Evolutionary conservation across 73 alveolate genomes (phyloP).

Genomic region (Paramecium primaurelia): DNA sequence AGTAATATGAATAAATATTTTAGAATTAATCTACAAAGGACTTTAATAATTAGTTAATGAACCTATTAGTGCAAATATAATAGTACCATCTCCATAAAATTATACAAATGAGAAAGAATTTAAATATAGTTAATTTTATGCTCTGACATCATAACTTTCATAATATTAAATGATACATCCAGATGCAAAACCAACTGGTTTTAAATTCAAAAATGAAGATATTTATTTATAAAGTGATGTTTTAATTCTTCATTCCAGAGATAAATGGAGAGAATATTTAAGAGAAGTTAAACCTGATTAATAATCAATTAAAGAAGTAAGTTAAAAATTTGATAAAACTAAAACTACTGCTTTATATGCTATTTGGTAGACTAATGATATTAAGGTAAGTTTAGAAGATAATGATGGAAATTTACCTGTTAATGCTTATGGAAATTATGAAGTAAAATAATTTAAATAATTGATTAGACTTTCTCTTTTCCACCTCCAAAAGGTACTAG

Average conservation of each 20-base stretch:
- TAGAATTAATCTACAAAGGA: slow-evolving; percentile 16
- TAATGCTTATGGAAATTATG: slow-evolving; percentile 36
- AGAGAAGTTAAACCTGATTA: not conserved
- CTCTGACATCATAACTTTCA: not conserved
- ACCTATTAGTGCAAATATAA: not conserved
- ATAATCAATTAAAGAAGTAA: not conserved
- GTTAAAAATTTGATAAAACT: slow-evolving; percentile 7
- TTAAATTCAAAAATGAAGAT: slow-evolving; percentile 21
- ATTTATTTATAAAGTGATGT: not conserved
- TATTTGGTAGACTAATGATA: not conserved
- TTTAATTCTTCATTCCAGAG: slow-evolving; percentile 11
- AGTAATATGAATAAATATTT: not conserved
- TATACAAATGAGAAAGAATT: not conserved
- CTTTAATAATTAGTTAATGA: not conserved
- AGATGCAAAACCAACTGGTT: not conserved
- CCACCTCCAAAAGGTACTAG: slow-evolving; percentile 51
- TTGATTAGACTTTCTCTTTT: not conserved
- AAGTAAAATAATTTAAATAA: not conserved
- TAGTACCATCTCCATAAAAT: not conserved
- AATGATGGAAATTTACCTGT: not conserved
- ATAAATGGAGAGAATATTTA: slow-evolving; percentile 42
- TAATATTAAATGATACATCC: slow-evolving; percentile 30
- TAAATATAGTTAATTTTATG: not conserved
- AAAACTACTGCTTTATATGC: slow-evolving; percentile 1
- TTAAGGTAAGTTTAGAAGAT: not conserved